Evolutionary conservation across 495 filamentous ascomycete species (phyloP).

Genomic region (Neurospora terricola): DNA sequence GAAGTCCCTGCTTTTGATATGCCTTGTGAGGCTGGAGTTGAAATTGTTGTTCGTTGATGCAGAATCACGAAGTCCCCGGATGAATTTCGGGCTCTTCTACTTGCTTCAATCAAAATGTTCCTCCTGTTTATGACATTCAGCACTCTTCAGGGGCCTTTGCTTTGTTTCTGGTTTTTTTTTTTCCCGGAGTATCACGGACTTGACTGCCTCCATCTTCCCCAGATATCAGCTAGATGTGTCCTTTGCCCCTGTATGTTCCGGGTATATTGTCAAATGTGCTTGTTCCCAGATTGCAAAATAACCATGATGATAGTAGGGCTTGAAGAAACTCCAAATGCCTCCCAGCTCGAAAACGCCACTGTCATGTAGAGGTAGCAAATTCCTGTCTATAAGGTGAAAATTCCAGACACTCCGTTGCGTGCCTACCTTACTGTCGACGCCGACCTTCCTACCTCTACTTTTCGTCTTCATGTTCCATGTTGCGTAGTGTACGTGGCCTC

Average conservation of each 20-base stretch:
- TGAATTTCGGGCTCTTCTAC: too few relatives aligned
- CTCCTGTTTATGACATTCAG: too few relatives aligned
- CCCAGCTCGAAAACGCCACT: too few relatives aligned
- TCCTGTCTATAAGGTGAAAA: background rate
- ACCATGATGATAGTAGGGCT: background rate
- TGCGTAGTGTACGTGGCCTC: background rate
- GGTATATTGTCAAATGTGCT: background rate
- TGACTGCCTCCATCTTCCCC: background rate
- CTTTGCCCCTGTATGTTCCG: background rate
- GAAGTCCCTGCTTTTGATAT: background rate
- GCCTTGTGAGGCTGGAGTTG: background rate
- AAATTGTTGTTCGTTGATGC: too few relatives aligned
- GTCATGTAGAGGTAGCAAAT: too few relatives aligned
- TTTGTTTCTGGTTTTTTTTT: background rate
- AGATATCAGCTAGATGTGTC: background rate
- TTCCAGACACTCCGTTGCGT: too few relatives aligned
- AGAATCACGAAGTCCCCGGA: too few relatives aligned
- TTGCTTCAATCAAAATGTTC: too few relatives aligned
- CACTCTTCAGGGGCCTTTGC: too few relatives aligned
- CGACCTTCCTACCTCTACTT: too few relatives aligned
- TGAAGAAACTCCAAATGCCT: background rate
- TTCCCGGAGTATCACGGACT: too few relatives aligned
- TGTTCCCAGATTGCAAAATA: background rate
- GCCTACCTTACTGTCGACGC: too few relatives aligned
- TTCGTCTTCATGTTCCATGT: background rate